Evolutionary conservation across 2,329 filamentous ascomycete genomes (phyloP).

Genomic region (Xylaria sp.): DNA sequence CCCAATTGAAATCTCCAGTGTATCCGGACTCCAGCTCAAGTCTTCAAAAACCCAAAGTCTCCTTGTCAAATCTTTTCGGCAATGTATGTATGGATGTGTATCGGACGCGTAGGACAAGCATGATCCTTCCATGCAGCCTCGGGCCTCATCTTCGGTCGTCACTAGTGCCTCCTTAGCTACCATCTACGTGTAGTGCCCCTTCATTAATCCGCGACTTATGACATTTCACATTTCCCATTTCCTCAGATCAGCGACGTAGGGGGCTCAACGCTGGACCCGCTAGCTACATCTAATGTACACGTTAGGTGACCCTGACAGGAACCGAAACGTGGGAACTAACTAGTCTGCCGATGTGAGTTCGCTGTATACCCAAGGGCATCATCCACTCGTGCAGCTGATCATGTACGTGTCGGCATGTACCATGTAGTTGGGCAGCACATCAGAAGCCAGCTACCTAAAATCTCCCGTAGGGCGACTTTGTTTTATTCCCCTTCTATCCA

Average conservation of each 20-base stretch:
- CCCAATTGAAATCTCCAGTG: neutral
- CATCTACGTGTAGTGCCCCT: conserved; percentile 13
- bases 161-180: conserved; percentile 22
- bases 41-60: neutral
- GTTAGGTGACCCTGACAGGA: conserved; percentile 31
- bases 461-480: conserved; percentile 2
- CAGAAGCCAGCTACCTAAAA: conserved; percentile 6
- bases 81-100: neutral
- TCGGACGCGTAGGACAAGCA: conserved; percentile 14
- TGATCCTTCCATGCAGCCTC: conserved; percentile 16
- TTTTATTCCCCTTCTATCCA: neutral
- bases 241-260: conserved; percentile 5
- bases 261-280: conserved; percentile 23
- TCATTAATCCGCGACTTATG: conserved; percentile 21
- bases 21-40: neutral
- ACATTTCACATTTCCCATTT: conserved; percentile 27
- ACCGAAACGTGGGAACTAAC: conserved; percentile 33
- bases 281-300: conserved; percentile 1
- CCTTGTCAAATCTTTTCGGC: neutral
- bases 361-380: conserved; percentile 30
- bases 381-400: conserved; percentile 27
- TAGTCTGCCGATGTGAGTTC: conserved; percentile 17
- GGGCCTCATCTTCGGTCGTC: conserved; percentile 1
- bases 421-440: conserved; percentile 28
- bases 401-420: conserved; percentile 28